Conservation (phyloP, 2,329 filamentous ascomycete genomes). For the Fusarium miscanthi region DNA sequence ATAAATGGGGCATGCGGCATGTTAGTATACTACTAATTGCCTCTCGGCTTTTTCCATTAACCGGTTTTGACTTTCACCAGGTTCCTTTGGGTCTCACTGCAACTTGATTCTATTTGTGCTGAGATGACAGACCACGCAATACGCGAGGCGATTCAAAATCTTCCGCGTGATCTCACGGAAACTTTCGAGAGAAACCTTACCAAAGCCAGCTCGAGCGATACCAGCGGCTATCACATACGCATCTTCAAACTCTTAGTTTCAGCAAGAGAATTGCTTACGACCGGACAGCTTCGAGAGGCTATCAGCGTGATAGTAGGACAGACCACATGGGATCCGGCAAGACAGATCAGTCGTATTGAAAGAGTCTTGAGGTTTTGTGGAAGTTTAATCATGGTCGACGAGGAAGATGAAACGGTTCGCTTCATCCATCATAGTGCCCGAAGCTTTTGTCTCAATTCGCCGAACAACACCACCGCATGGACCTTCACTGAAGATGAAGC, state of each 20-base stretch:
- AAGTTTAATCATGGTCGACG: slow-evolving; percentile 50
- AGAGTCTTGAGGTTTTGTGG: slow-evolving; percentile 47
- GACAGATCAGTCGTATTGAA: slow-evolving; percentile 41
- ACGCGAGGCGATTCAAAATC: slow-evolving; percentile 44
- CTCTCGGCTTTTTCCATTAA: rapidly evolving
- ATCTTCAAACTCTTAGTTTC: slow-evolving; percentile 49
- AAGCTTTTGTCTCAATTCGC: slow-evolving; percentile 47
- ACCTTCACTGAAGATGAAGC: not conserved
- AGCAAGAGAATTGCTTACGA: slow-evolving; percentile 47
- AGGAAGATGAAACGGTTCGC: slow-evolving; percentile 43
- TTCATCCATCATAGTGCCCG: slow-evolving; percentile 51
- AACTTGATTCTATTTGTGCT: slow-evolving; percentile 49
- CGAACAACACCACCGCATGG: not conserved
- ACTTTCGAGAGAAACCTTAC: slow-evolving; percentile 49
- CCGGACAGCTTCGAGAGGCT: slow-evolving; percentile 53
- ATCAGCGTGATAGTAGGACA: slow-evolving; percentile 51
- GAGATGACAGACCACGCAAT: slow-evolving; percentile 53
- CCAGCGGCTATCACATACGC: slow-evolving; percentile 33
- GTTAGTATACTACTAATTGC: not conserved
- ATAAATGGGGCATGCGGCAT: slow-evolving; percentile 49
- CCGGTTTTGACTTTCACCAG: rapidly evolving
- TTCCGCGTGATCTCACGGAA: slow-evolving; percentile 47
- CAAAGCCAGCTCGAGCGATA: slow-evolving; percentile 14
- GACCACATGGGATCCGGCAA: slow-evolving; percentile 36
- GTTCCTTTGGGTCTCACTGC: slow-evolving; percentile 53